Evolutionary conservation across 2,329 filamentous ascomycete species (phyloP), one percentile per base, ranked within the genome.

Genomic region (Gyromitra esculenta): DNA sequence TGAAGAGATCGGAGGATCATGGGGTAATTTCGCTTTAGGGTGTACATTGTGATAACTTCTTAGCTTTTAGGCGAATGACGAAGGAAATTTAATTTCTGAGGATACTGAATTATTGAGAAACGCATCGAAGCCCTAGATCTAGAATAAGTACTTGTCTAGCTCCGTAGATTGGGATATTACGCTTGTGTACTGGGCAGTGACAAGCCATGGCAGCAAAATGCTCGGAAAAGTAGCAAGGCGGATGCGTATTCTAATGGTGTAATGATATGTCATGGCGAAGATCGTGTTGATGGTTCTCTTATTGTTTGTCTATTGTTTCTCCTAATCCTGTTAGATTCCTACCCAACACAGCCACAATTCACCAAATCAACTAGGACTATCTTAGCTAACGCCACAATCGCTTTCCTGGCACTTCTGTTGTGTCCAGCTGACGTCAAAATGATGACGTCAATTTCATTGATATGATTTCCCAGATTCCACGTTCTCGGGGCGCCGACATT

Each of bases 1-100:
- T 35, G 56, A 21, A 68, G 41, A 57, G 57, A 54, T 21, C 37
- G 52, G 37, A 68, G 57, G 13, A 35, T 68, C 18, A 1, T 52
- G 15, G n/a, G 48, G 15, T 52, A 52, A 8, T 52, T 52, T 52
- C 48, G 48, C 18, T 52, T 52, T 21, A 52, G n/a, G n/a, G 8
- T 8, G 18, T 52, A 52, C 48, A 52, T 52, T 15, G 48, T 18
- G 48, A 18, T 18, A 21, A 25, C 18, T 52, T 18, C 18, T 52
- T 25, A 21, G n/a, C 1, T 50, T 52, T 52, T 52, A 52, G 48
- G 48, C 48, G 11, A 13, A 5, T 45, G 11, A 45, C 25, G 43
- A 45, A 15, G 43, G 9, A 45, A 7, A 52, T 21, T 21, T 8
- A 5, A 8, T n/a, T 52, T 21, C 48, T 52, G 48, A n/a, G n/a